phyloP scores from a whole-genome alignment of 495 filamentous ascomycete genomes.

The Ramalina peruviana region DNA sequence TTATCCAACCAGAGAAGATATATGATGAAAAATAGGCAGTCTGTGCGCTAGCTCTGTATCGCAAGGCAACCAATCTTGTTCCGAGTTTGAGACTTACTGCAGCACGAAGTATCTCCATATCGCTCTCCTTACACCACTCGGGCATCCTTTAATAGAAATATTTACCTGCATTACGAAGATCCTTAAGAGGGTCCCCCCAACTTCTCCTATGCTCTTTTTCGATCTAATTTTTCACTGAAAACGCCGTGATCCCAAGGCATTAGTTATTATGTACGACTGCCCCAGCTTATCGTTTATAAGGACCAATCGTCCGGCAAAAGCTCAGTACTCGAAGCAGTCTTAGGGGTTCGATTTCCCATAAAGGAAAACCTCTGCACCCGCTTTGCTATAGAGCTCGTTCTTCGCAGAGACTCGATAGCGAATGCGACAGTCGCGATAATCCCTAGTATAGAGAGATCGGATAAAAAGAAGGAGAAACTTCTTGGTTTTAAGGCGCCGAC shows the following conservation, averaged over 20 bases:
- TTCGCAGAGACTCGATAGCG: slow-evolving; percentile 23
- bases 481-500: neutral
- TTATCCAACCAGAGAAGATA: too few relatives aligned
- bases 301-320: slow-evolving; percentile 51
- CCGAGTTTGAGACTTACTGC: too few relatives aligned
- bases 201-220: too few relatives aligned
- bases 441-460: neutral
- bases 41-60: too few relatives aligned
- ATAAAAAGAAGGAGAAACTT: neutral
- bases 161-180: too few relatives aligned
- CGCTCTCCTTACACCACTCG: too few relatives aligned
- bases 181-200: too few relatives aligned
- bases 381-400: slow-evolving; percentile 44
- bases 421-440: neutral
- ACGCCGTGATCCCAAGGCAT: slow-evolving; percentile 49
- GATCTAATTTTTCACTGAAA: too few relatives aligned
- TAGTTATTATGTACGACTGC: slow-evolving; percentile 40
- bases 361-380: slow-evolving; percentile 40
- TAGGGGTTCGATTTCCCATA: slow-evolving; percentile 43
- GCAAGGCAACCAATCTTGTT: too few relatives aligned
- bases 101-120: too few relatives aligned
- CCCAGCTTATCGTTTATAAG: slow-evolving; percentile 53
- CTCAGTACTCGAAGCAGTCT: slow-evolving; percentile 54
- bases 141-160: too few relatives aligned
- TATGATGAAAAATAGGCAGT: too few relatives aligned